These are phyloP conservation scores for Lagerstroemia fauriei DNA, from an alignment of 441 rosid genomes.

Conservation along the genomic window DNA sequence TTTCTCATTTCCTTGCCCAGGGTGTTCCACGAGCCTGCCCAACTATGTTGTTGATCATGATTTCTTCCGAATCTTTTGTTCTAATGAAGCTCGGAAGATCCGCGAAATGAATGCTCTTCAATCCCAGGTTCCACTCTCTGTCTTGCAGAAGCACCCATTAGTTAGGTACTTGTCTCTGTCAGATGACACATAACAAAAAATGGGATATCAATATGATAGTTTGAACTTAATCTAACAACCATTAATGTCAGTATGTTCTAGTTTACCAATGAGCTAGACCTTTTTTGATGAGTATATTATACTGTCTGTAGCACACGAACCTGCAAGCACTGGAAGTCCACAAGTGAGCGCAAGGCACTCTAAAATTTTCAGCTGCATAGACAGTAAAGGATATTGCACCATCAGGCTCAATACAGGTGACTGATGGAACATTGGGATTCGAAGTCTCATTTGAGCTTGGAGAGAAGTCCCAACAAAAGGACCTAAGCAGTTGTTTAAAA, in stretches of 20 bases:
- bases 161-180: constrained; percentile 12
- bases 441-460: constrained; percentile 21
- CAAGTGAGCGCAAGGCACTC: constrained; percentile 31
- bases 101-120: constrained; percentile 17
- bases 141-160: constrained; percentile 20
- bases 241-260: not conserved
- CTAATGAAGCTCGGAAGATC: constrained; percentile 24
- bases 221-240: not conserved
- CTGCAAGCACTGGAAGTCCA: constrained; percentile 38
- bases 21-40: no score
- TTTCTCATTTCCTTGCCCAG: not conserved
- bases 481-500: constrained; percentile 24
- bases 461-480: constrained; percentile 36
- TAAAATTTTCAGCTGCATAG: constrained; percentile 31
- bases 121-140: constrained; percentile 16
- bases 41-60: constrained; percentile 10
- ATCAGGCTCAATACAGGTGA: constrained; percentile 34
- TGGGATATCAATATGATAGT: not conserved
- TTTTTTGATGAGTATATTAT: no score
- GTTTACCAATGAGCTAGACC: constrained; percentile 30
- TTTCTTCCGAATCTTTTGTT: constrained; percentile 16
- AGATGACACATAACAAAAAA: not conserved
- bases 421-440: constrained; percentile 21
- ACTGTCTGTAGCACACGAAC: no score
- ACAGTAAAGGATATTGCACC: constrained; percentile 27